phyloP scores from a whole-genome alignment of 192 early-diverging fungal genomes.

The Podila horticola region DNA sequence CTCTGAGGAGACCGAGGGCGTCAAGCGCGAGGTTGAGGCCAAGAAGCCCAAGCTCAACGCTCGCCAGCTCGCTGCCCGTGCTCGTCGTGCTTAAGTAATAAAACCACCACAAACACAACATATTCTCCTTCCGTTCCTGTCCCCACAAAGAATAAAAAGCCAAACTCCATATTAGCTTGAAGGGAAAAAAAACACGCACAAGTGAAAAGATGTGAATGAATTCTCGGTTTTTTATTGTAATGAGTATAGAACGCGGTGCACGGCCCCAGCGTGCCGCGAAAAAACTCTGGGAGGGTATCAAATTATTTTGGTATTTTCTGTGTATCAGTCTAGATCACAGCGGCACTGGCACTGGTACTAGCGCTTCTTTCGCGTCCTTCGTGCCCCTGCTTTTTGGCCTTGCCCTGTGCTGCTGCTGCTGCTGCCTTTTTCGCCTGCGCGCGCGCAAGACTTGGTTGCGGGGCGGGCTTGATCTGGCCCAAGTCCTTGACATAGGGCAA shows the following conservation, averaged over 20 bases:
- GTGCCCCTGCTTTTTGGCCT: neutral
- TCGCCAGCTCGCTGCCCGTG: slow-evolving; percentile 64
- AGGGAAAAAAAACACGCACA: too few species aligned
- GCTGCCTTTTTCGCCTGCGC: neutral
- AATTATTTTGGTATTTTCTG: too few species aligned
- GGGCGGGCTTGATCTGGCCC: slow-evolving; percentile 16
- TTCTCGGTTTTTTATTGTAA: too few species aligned
- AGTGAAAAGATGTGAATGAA: too few species aligned
- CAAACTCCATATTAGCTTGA: too few species aligned
- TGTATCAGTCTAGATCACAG: too few species aligned
- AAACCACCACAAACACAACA: neutral
- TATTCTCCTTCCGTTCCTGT: neutral
- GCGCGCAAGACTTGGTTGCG: slow-evolving; percentile 13
- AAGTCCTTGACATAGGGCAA: slow-evolving; percentile 6
- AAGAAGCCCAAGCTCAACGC: slow-evolving; percentile 64
- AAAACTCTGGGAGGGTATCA: too few species aligned
- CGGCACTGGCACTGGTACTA: too few species aligned
- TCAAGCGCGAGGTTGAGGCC: slow-evolving; percentile 75
- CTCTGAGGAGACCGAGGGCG: slow-evolving; percentile 87
- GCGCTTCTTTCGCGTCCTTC: too few species aligned
- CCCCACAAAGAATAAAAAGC: too few species aligned
- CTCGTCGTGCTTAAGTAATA: slow-evolving; percentile 55
- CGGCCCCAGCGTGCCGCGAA: too few species aligned
- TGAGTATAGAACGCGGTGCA: too few species aligned
- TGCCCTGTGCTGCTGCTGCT: slow-evolving; percentile 1